phyloP scores from a whole-genome alignment of 495 filamentous ascomycete genomes.

The Neohortaea acidophila region DNA sequence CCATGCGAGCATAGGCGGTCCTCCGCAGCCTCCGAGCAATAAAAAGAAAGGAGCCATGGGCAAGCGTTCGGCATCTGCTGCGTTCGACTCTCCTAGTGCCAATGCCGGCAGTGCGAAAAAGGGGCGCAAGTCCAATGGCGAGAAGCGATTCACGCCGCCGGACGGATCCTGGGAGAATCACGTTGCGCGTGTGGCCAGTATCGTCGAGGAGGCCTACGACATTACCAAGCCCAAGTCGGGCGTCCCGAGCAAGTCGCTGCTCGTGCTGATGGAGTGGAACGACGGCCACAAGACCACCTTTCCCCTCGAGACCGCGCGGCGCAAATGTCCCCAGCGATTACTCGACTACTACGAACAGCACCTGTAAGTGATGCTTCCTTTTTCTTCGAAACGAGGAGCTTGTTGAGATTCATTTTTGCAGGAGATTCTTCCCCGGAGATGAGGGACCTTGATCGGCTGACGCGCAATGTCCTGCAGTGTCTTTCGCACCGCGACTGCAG shows the following conservation, averaged over 20 bases:
- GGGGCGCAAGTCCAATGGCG: conserved; percentile 8
- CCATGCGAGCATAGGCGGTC: conserved; percentile 41
- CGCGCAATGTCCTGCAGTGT: no score
- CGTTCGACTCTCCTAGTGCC: conserved; percentile 11
- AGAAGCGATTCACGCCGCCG: conserved; percentile 29
- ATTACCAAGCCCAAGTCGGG: background rate
- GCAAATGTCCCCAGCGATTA: conserved; percentile 32
- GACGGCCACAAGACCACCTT: conserved; percentile 28
- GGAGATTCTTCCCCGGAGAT: no score
- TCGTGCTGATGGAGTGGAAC: conserved; percentile 42
- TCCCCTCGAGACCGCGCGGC: conserved; percentile 20
- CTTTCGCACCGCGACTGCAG: no score
- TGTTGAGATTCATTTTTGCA: no score
- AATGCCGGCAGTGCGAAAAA: conserved; percentile 6
- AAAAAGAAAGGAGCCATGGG: conserved; percentile 15
- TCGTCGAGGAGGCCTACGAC: conserved; percentile 35
- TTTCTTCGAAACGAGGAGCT: no score
- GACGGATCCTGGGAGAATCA: conserved; percentile 43
- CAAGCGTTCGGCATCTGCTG: conserved; percentile 20
- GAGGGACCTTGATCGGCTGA: no score
- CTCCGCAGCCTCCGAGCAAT: conserved; percentile 24
- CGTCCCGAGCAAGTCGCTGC: conserved; percentile 22
- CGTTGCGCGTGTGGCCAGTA: conserved; percentile 36
- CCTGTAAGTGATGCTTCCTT: conserved; percentile 24
- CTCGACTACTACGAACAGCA: conserved; percentile 29